phyloP scores from a whole-genome alignment of 2,329 filamentous ascomycete genomes.

The Monosporascus sp. region DNA sequence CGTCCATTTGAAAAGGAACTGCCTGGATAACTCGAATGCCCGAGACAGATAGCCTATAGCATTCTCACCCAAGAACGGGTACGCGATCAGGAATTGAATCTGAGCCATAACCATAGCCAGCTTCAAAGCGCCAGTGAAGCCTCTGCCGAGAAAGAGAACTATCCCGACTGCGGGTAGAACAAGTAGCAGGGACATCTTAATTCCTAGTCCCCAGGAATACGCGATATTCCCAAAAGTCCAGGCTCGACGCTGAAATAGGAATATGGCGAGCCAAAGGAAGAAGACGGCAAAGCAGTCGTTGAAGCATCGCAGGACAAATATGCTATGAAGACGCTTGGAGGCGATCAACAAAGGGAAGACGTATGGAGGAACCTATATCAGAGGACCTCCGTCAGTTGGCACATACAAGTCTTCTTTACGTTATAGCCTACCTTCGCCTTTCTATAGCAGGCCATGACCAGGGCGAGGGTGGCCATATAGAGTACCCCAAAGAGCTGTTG shows the following conservation, averaged over 20 bases:
- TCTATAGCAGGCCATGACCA: constrained; percentile 81
- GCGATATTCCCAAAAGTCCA: constrained; percentile 70
- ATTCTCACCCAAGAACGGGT: constrained; percentile 66
- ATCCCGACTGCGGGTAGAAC: constrained; percentile 75
- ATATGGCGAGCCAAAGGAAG: constrained; percentile 79
- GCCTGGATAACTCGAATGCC: constrained; percentile 85
- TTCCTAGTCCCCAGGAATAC: constrained; percentile 76
- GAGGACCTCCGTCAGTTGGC: constrained; percentile 2
- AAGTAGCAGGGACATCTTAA: constrained; percentile 91
- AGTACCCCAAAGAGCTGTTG: constrained; percentile 77
- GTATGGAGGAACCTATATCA: constrained; percentile 69
- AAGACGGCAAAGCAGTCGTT: constrained; percentile 89
- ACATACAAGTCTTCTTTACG: not conserved
- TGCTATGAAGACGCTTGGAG: constrained; percentile 88
- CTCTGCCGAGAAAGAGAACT: constrained; percentile 68
- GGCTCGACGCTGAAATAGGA: constrained; percentile 64
- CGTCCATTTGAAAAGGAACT: constrained; percentile 97
- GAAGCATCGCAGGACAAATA: constrained; percentile 89
- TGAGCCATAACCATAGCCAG: constrained; percentile 69
- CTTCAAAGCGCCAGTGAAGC: constrained; percentile 59
- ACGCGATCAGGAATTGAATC: constrained; percentile 63
- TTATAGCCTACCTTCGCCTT: constrained; percentile 55
- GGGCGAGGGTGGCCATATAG: constrained; percentile 68
- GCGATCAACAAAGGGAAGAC: constrained; percentile 79
- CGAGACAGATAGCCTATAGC: constrained; percentile 67